Percentiles rank a stretch among this genome's conserved stretches.
Evolutionary conservation across 2,329 filamentous ascomycete genomes (phyloP).

Genomic region (Elsinoe arachidis): DNA sequence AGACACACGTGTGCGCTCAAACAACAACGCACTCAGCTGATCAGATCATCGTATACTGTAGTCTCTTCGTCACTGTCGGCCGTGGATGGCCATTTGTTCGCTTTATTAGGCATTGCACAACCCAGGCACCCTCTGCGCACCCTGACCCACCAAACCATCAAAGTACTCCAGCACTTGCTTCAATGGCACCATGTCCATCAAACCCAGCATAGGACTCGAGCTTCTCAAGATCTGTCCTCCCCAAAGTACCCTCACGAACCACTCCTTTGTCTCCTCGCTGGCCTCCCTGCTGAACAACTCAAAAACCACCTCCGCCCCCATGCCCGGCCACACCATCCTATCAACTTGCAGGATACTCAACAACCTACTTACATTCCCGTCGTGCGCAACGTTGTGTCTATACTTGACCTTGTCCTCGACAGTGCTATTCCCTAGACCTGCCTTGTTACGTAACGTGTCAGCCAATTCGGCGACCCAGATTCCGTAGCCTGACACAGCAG

Average conservation of each 20-base stretch:
- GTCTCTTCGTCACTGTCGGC: too few relatives aligned
- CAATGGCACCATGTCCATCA: slow-evolving; percentile 62
- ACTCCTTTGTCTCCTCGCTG: slow-evolving; percentile 29
- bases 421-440: background rate
- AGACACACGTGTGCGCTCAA: too few relatives aligned
- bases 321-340: slow-evolving; percentile 74
- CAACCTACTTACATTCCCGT: slow-evolving; percentile 60
- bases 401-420: slow-evolving; percentile 41
- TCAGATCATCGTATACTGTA: too few relatives aligned
- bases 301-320: slow-evolving; percentile 71
- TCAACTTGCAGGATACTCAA: slow-evolving; percentile 64
- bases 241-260: slow-evolving; percentile 61
- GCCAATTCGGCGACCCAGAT: slow-evolving; percentile 68
- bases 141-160: slow-evolving; percentile 57
- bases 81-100: too few relatives aligned
- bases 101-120: slow-evolving; percentile 22
- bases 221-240: slow-evolving; percentile 58
- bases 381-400: slow-evolving; percentile 71
- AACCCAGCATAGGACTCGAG: slow-evolving; percentile 58
- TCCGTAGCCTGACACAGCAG: slow-evolving; percentile 55
- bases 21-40: too few relatives aligned
- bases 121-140: slow-evolving; percentile 35
- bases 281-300: slow-evolving; percentile 49
- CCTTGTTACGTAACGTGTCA: slow-evolving; percentile 48
- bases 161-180: slow-evolving; percentile 60